These are phyloP conservation scores for Paracorniculantispora psalliotae DNA, from an alignment of 2,329 filamentous ascomycete species.

Conservation along the genomic window DNA sequence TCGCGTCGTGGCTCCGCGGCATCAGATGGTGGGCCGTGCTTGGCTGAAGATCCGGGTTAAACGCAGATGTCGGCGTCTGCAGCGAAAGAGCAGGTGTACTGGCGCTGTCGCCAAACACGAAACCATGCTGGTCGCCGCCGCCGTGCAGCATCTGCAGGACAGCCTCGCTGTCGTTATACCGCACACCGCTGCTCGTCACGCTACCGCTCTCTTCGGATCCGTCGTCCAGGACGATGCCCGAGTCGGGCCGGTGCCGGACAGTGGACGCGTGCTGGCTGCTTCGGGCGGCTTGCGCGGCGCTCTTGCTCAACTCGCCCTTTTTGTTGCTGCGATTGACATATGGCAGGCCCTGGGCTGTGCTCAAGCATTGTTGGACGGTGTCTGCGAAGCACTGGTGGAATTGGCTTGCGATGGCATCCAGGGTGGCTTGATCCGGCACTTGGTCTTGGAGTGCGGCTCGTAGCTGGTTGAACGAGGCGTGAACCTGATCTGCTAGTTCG, in stretches of 20 bases:
- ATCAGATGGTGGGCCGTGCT: neutral
- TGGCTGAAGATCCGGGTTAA: neutral
- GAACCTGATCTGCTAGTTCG: constrained; percentile 31
- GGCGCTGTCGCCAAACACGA: neutral
- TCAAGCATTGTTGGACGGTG: constrained; percentile 32
- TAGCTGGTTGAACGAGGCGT: constrained; percentile 29
- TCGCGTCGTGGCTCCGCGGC: neutral
- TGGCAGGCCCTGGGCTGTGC: constrained; percentile 31
- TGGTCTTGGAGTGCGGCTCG: constrained; percentile 31
- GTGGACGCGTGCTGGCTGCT: constrained; percentile 20
- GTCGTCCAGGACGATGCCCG: constrained; percentile 35
- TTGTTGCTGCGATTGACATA: constrained; percentile 39
- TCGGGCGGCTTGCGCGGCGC: constrained; percentile 11
- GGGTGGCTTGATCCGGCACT: constrained; percentile 32
- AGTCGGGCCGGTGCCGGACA: constrained; percentile 30
- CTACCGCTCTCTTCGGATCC: constrained; percentile 32
- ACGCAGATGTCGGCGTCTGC: neutral
- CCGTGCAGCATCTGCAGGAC: neutral
- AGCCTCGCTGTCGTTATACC: neutral
- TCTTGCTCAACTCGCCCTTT: constrained; percentile 25
- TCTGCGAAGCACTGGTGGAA: constrained; percentile 38
- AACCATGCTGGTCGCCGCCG: neutral
- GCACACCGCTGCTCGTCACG: constrained; percentile 12
- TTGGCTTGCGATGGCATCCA: constrained; percentile 34
- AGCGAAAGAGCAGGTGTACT: neutral